phyloP scores from a whole-genome alignment of 192 early-diverging fungal species.

The Podila horticola region DNA sequence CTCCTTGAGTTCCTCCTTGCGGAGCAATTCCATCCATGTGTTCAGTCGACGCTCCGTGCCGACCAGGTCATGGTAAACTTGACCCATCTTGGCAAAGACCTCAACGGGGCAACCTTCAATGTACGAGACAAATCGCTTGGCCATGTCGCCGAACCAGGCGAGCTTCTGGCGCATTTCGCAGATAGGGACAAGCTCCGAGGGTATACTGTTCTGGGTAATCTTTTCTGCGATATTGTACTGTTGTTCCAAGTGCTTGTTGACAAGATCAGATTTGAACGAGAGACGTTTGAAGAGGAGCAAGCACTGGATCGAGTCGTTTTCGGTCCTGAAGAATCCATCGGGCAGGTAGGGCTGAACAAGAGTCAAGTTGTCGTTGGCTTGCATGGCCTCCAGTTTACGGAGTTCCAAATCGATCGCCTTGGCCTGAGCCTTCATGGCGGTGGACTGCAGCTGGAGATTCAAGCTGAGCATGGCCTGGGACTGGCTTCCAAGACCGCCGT shows the following conservation, averaged over 20 bases:
- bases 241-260: conserved; percentile 78
- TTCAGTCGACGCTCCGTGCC: conserved; percentile 84
- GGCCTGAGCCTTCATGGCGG: conserved; percentile 84
- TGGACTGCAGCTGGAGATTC: conserved; percentile 83
- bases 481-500: conserved; percentile 62
- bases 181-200: conserved; percentile 62
- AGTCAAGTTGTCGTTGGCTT: conserved; percentile 80
- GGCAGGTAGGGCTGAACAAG: conserved; percentile 82
- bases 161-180: conserved; percentile 73
- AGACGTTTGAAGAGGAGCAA: conserved; percentile 85
- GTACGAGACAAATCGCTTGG: conserved; percentile 74
- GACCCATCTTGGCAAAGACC: conserved; percentile 77
- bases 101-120: conserved; percentile 74
- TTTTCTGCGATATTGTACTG: conserved; percentile 67
- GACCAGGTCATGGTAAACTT: conserved; percentile 80
- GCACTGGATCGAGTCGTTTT: conserved; percentile 79
- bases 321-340: conserved; percentile 82
- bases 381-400: conserved; percentile 84
- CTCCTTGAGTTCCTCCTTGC: conserved; percentile 81
- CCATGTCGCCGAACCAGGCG: conserved; percentile 72
- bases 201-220: conserved; percentile 58
- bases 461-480: conserved; percentile 86
- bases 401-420: conserved; percentile 93
- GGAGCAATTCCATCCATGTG: conserved; percentile 76
- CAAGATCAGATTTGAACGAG: conserved; percentile 82